phyloP scores from a whole-genome alignment of 164 flowering plant species.

The Macadamia tetraphylla region DNA sequence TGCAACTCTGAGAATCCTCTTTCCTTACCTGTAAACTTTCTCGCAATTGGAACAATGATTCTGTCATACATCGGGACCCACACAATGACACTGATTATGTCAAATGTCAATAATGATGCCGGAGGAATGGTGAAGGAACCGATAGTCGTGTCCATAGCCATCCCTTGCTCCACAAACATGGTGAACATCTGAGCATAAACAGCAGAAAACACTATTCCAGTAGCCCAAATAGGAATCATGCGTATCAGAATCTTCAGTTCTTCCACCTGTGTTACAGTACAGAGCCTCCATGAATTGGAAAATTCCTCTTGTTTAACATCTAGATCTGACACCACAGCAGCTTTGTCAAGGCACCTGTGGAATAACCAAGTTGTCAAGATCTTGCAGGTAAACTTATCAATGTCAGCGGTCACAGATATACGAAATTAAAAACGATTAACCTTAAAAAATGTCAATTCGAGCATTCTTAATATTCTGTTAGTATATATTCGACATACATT shows the following conservation, averaged over 20 bases:
- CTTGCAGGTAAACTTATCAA: not conserved
- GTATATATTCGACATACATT: not conserved
- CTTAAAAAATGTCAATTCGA: not conserved
- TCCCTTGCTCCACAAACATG: constrained; percentile 85
- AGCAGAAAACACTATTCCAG: constrained; percentile 28
- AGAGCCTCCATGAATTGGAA: constrained; percentile 47
- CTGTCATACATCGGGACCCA: constrained; percentile 85
- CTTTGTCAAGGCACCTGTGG: constrained; percentile 62
- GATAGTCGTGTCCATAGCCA: constrained; percentile 52
- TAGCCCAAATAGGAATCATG: constrained; percentile 92
- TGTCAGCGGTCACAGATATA: no score
- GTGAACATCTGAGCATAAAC: constrained; percentile 85
- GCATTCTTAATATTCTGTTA: not conserved
- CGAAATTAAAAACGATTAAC: not conserved
- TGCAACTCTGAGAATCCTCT: constrained; percentile 83
- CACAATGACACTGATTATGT: constrained; percentile 68
- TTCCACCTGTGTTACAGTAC: constrained; percentile 23
- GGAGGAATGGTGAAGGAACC: no score
- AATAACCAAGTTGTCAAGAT: not conserved
- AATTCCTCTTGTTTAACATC: no score
- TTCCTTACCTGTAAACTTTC: constrained; percentile 16
- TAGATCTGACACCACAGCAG: no score
- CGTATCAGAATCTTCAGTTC: constrained; percentile 77
- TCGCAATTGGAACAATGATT: constrained; percentile 63
- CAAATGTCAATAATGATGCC: constrained; percentile 70